Percentiles rank a stretch among this genome's conserved stretches.
These are phyloP conservation scores for Epipyxis sp. DNA, from an alignment of 108 stramenopile genomes.

Conservation along the genomic window DNA sequence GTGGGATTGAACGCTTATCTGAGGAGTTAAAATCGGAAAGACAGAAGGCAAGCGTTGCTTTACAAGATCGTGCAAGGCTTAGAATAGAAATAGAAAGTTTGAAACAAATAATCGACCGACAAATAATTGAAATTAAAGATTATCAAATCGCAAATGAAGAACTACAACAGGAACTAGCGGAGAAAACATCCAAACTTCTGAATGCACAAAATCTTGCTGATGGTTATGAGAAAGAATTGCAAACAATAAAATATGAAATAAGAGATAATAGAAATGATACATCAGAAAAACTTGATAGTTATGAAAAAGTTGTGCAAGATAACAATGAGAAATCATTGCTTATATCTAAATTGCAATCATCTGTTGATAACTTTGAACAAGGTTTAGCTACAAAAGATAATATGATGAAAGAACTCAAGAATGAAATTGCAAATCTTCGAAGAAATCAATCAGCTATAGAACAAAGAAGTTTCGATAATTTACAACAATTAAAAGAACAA, in stretches of 20 bases:
- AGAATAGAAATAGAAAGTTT: constrained; percentile 1
- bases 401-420: neutral
- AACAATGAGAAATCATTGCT: constrained; percentile 1
- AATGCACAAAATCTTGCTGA: too few species aligned
- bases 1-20: neutral
- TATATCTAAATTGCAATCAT: neutral
- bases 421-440: neutral
- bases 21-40: neutral
- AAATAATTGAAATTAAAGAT: neutral
- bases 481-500: neutral
- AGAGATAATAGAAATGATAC: too few species aligned
- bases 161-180: neutral
- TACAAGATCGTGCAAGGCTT: constrained; percentile 8
- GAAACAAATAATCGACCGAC: constrained; percentile 11
- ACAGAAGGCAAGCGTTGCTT: neutral
- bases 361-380: neutral
- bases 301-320: neutral
- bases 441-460: neutral
- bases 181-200: too few species aligned
- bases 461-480: neutral
- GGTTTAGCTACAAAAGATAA: neutral
- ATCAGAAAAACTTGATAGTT: too few species aligned
- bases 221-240: neutral
- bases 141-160: neutral
- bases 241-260: neutral